phyloP scores from a whole-genome alignment of 305 asterid genomes.

The Fraxinus sp. region DNA sequence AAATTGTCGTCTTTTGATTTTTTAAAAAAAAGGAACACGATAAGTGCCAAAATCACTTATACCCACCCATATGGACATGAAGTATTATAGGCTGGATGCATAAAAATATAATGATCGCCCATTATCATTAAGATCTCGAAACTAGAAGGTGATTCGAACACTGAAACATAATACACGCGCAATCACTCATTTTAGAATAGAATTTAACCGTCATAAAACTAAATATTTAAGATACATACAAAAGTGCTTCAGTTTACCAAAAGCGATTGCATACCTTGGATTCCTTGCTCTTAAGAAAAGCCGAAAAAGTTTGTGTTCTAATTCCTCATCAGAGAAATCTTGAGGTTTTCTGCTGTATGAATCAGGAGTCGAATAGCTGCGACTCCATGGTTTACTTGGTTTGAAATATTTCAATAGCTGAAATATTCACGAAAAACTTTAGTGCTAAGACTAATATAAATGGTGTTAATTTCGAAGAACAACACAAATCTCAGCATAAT shows the following conservation, averaged over 20 bases:
- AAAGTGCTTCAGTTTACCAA: slow-evolving; percentile 2
- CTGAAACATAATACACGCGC: background rate
- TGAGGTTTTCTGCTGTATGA: slow-evolving; percentile 39
- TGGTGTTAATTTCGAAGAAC: background rate
- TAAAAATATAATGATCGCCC: background rate
- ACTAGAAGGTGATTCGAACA: background rate
- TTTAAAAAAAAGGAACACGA: background rate
- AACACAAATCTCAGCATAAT: background rate
- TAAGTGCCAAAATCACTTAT: background rate
- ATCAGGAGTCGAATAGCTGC: slow-evolving; percentile 31
- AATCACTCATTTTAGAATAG: background rate
- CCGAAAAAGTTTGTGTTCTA: slow-evolving; percentile 51
- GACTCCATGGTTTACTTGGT: slow-evolving; percentile 71
- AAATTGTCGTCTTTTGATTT: background rate
- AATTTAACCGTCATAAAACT: slow-evolving; percentile 6
- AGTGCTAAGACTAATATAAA: background rate
- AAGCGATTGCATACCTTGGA: slow-evolving; percentile 49
- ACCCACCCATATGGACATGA: background rate
- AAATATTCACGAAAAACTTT: slow-evolving; percentile 18
- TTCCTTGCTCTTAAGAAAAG: slow-evolving; percentile 38
- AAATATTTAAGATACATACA: slow-evolving; percentile 1
- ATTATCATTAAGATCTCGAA: background rate
- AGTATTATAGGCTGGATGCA: background rate
- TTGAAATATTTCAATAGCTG: slow-evolving; percentile 50
- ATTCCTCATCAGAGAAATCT: slow-evolving; percentile 44